phyloP scores from a whole-genome alignment of 2,329 filamentous ascomycete genomes.

The Monosporascus sp. region DNA sequence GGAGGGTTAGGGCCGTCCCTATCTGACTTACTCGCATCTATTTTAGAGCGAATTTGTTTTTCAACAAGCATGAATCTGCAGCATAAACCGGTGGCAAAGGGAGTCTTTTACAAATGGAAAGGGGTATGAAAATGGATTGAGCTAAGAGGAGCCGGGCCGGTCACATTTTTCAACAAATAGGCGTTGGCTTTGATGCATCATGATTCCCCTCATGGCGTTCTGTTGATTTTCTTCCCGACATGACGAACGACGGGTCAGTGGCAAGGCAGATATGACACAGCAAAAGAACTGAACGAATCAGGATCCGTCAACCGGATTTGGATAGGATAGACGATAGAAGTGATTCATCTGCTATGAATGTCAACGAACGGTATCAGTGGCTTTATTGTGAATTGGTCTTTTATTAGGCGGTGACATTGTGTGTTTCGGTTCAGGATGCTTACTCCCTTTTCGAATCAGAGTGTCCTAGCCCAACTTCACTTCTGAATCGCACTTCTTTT shows the following conservation, averaged over 20 bases:
- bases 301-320: constrained; percentile 28
- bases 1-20: constrained; percentile 11
- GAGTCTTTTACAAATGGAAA: constrained; percentile 14
- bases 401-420: too few species aligned
- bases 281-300: constrained; percentile 15
- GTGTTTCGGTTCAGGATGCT: too few species aligned
- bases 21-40: constrained; percentile 4
- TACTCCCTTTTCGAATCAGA: too few species aligned
- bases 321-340: constrained; percentile 17
- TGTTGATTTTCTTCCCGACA: constrained; percentile 19
- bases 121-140: constrained; percentile 21
- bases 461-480: too few species aligned
- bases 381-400: too few species aligned
- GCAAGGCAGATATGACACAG: constrained; percentile 14
- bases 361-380: too few species aligned
- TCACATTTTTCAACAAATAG: constrained; percentile 34
- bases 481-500: too few species aligned
- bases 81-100: constrained; percentile 23
- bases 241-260: constrained; percentile 12
- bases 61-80: constrained; percentile 29
- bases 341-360: not conserved
- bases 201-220: constrained; percentile 35
- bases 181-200: constrained; percentile 33
- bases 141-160: constrained; percentile 22
- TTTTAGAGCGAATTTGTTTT: constrained; percentile 14